Conservation (phyloP, 306 rosid species). For the Gynostemma pentaphyllum region DNA sequence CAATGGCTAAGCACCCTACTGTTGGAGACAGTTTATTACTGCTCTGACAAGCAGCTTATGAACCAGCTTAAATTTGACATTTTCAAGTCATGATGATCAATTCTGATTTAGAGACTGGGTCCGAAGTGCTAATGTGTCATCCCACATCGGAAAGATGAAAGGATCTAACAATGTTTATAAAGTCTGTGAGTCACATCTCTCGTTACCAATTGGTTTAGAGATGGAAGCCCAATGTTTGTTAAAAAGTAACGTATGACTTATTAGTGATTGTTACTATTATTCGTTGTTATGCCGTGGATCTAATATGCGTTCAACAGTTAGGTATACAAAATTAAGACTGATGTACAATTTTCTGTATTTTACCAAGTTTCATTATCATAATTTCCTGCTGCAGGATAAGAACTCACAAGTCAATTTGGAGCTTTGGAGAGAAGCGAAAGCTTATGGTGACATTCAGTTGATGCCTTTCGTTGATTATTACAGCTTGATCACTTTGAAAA, state of each 20-base stretch:
- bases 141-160: no score
- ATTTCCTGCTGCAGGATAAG: conserved; percentile 52
- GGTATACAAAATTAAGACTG: background rate
- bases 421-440: conserved; percentile 84
- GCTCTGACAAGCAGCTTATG: background rate
- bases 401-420: conserved; percentile 60
- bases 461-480: conserved; percentile 95
- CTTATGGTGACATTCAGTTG: conserved; percentile 77
- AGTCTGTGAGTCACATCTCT: no score
- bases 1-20: background rate
- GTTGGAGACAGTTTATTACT: background rate
- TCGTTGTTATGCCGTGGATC: background rate
- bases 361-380: background rate
- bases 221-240: no score
- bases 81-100: background rate
- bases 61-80: background rate
- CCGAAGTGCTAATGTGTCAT: no score
- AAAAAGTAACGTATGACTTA: no score
- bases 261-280: background rate
- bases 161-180: no score
- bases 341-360: background rate
- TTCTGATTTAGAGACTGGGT: background rate
- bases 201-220: no score
- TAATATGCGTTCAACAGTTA: background rate
- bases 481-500: conserved; percentile 75